Evolutionary conservation across 192 early-diverging fungal genomes (phyloP), one percentile per base, ranked within the genome.

Genomic region (Coemansia reversa): DNA sequence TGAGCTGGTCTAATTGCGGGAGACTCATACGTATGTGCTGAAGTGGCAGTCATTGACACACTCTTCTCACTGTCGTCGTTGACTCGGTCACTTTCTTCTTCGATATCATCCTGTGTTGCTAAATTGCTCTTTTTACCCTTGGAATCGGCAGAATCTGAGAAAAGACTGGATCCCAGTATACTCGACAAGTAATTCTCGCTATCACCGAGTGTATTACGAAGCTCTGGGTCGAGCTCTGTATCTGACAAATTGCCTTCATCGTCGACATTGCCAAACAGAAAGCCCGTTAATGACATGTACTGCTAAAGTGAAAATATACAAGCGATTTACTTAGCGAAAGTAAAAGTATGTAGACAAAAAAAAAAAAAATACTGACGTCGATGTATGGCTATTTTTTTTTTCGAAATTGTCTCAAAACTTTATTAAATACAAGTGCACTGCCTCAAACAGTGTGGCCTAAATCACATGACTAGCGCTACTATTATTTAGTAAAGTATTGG

Each of bases 241-340:
- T 88, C 84, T 12, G 93, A 91, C 8, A 94, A 75, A 45, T 86
- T 84, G 49, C 94, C 94, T 45, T 87, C 84, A 59, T 92, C 89
- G 80, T 94, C 94, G 16, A 96, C 89, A 76, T 96, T 96, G 39
- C 94, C 94, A 76, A 93, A 96, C 52, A 96, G 76, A 71, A 90
- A 91, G 32, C 85, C 83, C 33, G 90, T 84, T 27, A 86, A 82
- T 29, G 87, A 89, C 89, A 90, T 90, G 35, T 39, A 39, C 35
- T 39, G 35, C 35, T 39, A 39, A 12, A 52, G 23, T 7, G 12
- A 23, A 52, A 52, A 52, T 52, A 52, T 52, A 52, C 22, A 28
- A 23, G 23, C n/a, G n/a, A n/a, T n/a, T n/a, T n/a, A n/a, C n/a
- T n/a, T n/a, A n/a, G n/a, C n/a, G n/a, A n/a, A n/a, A 32, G 30